These are phyloP conservation scores for Melampsora americana DNA, from an alignment of 1,284 basidiomycete genomes.

Conservation along the genomic window DNA sequence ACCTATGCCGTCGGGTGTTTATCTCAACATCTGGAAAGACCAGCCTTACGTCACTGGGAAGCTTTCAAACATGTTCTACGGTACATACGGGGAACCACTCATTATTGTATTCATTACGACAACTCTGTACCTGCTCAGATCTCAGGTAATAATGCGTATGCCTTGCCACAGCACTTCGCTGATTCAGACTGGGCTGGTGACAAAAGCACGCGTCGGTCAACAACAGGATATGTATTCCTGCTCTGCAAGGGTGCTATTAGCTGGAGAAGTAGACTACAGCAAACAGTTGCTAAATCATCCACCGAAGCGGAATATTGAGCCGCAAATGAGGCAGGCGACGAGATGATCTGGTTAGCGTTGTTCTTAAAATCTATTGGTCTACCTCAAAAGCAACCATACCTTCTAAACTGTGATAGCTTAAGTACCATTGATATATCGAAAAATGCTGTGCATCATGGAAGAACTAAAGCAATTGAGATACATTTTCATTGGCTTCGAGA, in stretches of 20 bases:
- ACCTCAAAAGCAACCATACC: not conserved
- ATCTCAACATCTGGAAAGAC: too few species aligned
- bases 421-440: too few species aligned
- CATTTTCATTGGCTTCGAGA: not conserved
- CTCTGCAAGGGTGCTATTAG: not conserved
- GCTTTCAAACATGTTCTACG: not conserved
- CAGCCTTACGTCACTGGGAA: conserved; percentile 1
- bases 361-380: not conserved
- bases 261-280: conserved; percentile 1
- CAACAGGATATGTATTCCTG: not conserved
- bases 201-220: not conserved
- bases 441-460: not conserved
- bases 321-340: too few species aligned
- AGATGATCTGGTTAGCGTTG: not conserved
- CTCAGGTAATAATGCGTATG: not conserved
- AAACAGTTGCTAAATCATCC: too few species aligned
- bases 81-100: not conserved
- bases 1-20: too few species aligned
- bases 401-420: not conserved
- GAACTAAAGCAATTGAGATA: not conserved
- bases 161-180: not conserved
- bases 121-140: not conserved
- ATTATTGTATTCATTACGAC: not conserved
- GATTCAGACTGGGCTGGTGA: conserved; percentile 5
- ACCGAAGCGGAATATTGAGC: too few species aligned